A percentile compares a stretch with the other conserved stretches of the same genome.
Conservation (phyloP, 2,329 filamentous ascomycete species). For the Botrytis sinoallii region DNA sequence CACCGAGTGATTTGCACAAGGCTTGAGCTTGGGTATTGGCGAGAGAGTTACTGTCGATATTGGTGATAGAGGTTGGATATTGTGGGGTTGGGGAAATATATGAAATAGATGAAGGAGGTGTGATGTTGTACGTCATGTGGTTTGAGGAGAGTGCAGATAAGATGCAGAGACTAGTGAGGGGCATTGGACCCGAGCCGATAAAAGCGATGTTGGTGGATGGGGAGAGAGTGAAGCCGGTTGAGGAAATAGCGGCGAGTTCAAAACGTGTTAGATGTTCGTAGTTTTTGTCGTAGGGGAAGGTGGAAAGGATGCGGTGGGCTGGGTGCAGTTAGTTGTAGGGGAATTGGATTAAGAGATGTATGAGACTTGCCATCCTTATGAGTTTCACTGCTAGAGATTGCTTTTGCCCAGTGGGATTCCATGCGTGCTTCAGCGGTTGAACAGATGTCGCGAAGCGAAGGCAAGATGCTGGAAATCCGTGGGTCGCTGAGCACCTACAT, state of each 20-base stretch:
- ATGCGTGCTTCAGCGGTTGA: conserved; percentile 45
- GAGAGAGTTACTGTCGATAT: conserved; percentile 42
- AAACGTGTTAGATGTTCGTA: conserved; percentile 48
- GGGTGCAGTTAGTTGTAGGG: conserved; percentile 32
- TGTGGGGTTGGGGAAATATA: not conserved
- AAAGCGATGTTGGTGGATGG: conserved; percentile 43
- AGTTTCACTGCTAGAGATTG: conserved; percentile 33
- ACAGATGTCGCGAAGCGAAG: conserved; percentile 43
- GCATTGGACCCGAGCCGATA: conserved; percentile 50
- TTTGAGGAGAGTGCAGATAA: conserved; percentile 37
- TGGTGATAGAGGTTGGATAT: conserved; percentile 24
- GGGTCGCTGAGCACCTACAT: conserved; percentile 39
- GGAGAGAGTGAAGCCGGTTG: conserved; percentile 34
- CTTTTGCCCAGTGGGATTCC: conserved; percentile 45
- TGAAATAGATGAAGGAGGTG: not conserved
- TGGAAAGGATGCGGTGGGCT: conserved; percentile 8
- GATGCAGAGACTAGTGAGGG: conserved; percentile 48
- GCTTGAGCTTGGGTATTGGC: conserved; percentile 39
- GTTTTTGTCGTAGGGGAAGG: conserved; percentile 50
- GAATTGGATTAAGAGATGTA: not conserved
- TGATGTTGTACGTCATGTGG: not conserved
- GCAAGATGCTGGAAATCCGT: conserved; percentile 38
- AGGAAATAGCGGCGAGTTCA: conserved; percentile 44
- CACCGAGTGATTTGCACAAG: conserved; percentile 39
- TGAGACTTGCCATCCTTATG: conserved; percentile 25